Conservation (phyloP, 495 filamentous ascomycete species). For the Penicillium robsamsonii region DNA sequence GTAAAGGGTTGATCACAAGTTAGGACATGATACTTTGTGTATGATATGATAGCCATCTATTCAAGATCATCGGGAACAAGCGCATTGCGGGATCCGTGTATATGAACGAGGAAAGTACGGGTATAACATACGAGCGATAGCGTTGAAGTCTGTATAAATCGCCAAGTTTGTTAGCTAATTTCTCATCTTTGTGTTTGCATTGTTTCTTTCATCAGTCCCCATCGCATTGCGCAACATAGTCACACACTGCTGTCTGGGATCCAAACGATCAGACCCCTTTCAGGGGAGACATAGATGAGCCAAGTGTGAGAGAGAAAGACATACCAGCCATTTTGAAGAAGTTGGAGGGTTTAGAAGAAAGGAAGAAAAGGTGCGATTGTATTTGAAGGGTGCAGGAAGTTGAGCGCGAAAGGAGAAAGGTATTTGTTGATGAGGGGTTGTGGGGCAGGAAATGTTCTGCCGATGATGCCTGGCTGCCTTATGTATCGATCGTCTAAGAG, state of each 20-base stretch:
- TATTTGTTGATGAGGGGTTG: conserved; percentile 36
- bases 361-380: conserved; percentile 11
- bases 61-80: conserved; percentile 4
- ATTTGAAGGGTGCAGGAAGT: conserved; percentile 12
- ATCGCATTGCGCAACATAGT: conserved; percentile 15
- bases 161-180: conserved; percentile 19
- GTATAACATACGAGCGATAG: conserved; percentile 53
- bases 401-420: conserved; percentile 15
- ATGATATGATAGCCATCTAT: background rate
- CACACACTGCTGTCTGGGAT: background rate
- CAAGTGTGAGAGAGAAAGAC: background rate
- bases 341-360: background rate
- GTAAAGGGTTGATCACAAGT: conserved; percentile 14
- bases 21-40: conserved; percentile 11
- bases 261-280: background rate
- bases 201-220: background rate
- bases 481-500: conserved; percentile 7
- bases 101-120: background rate
- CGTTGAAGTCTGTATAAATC: conserved; percentile 45
- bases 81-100: conserved; percentile 6
- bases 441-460: conserved; percentile 33
- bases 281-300: background rate
- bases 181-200: background rate
- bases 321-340: conserved; percentile 39
- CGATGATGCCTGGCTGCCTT: conserved; percentile 25